phyloP scores from a whole-genome alignment of 441 rosid species.

The Syzygium malaccense region DNA sequence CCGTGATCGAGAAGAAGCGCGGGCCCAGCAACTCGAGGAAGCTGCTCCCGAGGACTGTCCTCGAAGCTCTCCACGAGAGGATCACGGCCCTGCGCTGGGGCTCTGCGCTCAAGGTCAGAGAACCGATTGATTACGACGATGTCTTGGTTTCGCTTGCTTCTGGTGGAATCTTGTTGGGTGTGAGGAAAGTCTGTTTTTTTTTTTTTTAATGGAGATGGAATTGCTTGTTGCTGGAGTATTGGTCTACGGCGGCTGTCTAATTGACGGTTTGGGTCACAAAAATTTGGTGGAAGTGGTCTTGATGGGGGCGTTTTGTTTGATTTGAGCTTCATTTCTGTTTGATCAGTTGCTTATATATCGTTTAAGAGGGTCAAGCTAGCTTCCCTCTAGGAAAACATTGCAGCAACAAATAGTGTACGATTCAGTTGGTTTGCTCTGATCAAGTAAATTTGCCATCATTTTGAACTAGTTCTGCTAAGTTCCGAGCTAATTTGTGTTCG shows the following conservation, averaged over 20 bases:
- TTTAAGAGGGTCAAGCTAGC: neutral
- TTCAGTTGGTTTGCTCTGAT: neutral
- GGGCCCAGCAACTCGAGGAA: constrained; percentile 62
- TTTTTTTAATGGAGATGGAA: neutral
- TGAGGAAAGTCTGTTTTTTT: neutral
- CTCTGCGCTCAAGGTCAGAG: constrained; percentile 70
- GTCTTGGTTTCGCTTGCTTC: neutral
- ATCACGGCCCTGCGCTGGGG: constrained; percentile 86
- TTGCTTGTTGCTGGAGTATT: neutral
- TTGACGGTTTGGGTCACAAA: neutral
- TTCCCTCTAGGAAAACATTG: neutral
- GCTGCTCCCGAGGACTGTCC: constrained; percentile 72
- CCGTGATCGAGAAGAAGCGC: constrained; percentile 65
- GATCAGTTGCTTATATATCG: neutral
- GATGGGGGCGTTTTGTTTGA: neutral
- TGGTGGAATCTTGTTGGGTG: neutral
- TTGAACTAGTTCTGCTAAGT: neutral
- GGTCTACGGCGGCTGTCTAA: neutral
- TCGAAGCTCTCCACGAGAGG: constrained; percentile 82
- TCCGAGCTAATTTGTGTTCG: neutral
- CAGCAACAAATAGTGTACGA: neutral
- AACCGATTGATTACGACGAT: neutral
- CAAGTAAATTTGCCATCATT: neutral
- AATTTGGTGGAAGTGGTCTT: neutral
- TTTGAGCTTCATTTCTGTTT: neutral